phyloP scores from a whole-genome alignment of 352 stramenopile genomes.

The Globisporangium paddicum region DNA sequence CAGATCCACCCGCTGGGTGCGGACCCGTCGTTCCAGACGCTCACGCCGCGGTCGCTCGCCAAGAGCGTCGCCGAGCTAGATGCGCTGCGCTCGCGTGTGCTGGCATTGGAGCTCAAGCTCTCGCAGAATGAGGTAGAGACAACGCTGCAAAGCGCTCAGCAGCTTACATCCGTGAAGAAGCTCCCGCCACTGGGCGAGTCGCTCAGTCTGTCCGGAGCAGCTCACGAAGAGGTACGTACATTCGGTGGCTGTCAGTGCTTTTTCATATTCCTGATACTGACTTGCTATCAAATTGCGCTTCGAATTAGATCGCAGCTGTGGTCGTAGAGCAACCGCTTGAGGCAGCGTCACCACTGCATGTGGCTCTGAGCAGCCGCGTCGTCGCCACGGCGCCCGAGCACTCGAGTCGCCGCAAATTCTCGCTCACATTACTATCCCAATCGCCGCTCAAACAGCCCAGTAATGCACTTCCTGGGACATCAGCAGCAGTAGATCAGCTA shows the following conservation, averaged over 20 bases:
- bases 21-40: conserved; percentile 32
- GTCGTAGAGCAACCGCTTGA: too few relatives aligned
- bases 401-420: conserved; percentile 4
- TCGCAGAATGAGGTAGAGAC: conserved; percentile 43
- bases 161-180: conserved; percentile 29
- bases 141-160: conserved; percentile 18
- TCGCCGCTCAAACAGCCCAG: background rate
- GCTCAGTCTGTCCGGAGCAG: background rate
- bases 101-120: conserved; percentile 50
- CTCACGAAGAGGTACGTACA: background rate
- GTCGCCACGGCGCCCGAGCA: conserved; percentile 12
- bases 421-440: conserved; percentile 3
- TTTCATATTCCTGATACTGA: background rate
- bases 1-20: conserved; percentile 53
- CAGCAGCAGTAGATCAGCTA: background rate
- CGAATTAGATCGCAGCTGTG: background rate
- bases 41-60: conserved; percentile 52
- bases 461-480: background rate
- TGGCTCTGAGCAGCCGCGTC: conserved; percentile 1
- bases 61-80: conserved; percentile 54
- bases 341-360: too few relatives aligned
- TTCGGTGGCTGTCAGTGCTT: background rate
- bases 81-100: conserved; percentile 36
- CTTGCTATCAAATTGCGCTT: too few relatives aligned
- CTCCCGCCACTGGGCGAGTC: conserved; percentile 33